Percentiles rank a stretch among this genome's conserved stretches.
phyloP scores from a whole-genome alignment of 768 basidiomycete genomes.

The Mycena galopus region DNA sequence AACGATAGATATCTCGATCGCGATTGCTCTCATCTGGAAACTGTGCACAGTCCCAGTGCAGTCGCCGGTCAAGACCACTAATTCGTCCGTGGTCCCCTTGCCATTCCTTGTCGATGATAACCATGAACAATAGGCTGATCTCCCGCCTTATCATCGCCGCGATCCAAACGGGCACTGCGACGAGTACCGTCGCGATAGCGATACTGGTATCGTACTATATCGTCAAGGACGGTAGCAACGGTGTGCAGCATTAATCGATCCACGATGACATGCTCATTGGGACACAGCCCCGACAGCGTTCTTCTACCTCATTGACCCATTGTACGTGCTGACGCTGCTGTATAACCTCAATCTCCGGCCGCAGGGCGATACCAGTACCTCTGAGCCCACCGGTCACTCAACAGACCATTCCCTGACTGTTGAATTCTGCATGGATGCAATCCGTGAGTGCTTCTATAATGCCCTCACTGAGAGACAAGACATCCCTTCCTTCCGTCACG shows the following conservation, averaged over 20 bases:
- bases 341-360: not conserved
- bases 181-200: not conserved
- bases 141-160: slow-evolving; percentile 12
- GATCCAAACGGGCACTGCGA: slow-evolving; percentile 15
- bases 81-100: not conserved
- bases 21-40: not conserved
- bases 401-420: not conserved
- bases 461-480: too few relatives aligned
- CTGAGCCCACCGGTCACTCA: not conserved
- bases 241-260: not conserved
- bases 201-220: not conserved
- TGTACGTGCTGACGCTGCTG: slow-evolving; percentile 1
- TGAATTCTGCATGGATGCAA: not conserved
- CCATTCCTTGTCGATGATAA: too few relatives aligned
- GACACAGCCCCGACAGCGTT: not conserved
- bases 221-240: not conserved
- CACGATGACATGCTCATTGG: not conserved
- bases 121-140: slow-evolving; percentile 1
- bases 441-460: not conserved
- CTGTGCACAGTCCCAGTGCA: not conserved
- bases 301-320: not conserved
- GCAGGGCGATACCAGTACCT: not conserved
- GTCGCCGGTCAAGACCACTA: not conserved
- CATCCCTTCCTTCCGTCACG: not conserved
- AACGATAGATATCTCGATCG: too few relatives aligned